These are phyloP conservation scores for Malus hybrid DNA, from an alignment of 331 rosid genomes.

Conservation along the genomic window DNA sequence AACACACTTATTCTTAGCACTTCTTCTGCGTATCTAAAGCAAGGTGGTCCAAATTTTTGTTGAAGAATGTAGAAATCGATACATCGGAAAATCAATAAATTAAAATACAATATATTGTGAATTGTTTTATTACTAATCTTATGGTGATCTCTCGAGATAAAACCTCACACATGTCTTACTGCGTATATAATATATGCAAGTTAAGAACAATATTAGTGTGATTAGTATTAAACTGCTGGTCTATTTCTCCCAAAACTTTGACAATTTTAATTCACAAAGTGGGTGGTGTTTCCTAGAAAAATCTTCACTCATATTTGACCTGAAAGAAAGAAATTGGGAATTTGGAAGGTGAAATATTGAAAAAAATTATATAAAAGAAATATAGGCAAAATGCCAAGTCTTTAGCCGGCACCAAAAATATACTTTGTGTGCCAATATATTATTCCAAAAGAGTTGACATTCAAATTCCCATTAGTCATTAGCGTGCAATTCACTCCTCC, in stretches of 20 bases:
- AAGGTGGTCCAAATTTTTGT: neutral
- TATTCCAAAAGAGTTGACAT: conserved; percentile 46
- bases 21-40: neutral
- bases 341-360: no score
- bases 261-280: neutral
- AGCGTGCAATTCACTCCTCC: conserved; percentile 37
- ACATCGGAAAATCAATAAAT: neutral
- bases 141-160: neutral
- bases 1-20: neutral
- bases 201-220: no score
- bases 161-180: no score
- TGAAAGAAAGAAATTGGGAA: no score
- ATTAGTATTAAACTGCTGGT: no score
- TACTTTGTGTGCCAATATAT: neutral
- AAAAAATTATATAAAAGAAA: neutral
- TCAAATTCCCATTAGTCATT: conserved; percentile 7
- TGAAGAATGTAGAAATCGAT: neutral
- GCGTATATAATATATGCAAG: no score
- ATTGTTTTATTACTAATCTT: no score
- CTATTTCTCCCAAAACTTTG: neutral
- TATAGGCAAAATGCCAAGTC: conserved; percentile 12
- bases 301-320: no score
- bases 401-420: conserved; percentile 44
- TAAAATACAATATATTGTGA: neutral
- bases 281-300: no score